A percentile compares a stretch with the other conserved stretches of the same genome.
These are phyloP conservation scores for Polygonum maritimum DNA, from an alignment of 148 eudicot genomes.

Conservation along the genomic window DNA sequence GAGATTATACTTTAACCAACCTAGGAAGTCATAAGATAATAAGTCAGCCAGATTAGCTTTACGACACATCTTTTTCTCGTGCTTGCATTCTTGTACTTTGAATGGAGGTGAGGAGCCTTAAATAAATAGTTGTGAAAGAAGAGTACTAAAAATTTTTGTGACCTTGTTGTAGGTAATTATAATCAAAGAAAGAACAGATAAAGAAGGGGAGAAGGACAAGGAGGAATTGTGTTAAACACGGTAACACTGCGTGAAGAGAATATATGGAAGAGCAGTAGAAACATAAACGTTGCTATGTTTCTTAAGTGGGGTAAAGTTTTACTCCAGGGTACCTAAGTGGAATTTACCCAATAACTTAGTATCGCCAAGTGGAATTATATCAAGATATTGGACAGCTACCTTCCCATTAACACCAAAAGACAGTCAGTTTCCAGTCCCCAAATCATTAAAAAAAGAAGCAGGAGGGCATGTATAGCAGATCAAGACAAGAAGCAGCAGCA, in stretches of 20 bases:
- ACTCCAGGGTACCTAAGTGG: not conserved
- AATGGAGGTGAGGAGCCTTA: not conserved
- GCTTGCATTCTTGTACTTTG: not conserved
- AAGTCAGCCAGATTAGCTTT: not conserved
- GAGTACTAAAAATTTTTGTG: not conserved
- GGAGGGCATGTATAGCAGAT: not conserved
- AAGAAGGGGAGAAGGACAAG: not conserved
- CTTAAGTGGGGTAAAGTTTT: not conserved
- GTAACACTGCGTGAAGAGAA: not conserved
- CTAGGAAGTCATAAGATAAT: not conserved
- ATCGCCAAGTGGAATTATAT: not conserved
- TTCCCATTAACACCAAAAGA: not conserved
- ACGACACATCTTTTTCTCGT: not conserved
- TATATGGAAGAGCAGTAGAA: not conserved
- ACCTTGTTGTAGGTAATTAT: not conserved
- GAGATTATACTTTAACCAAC: not conserved
- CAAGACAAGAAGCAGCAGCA: not conserved
- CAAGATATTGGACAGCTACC: not conserved
- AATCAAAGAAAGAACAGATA: not conserved
- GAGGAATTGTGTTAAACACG: not conserved
- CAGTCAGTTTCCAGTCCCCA: too few species aligned
- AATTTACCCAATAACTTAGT: not conserved
- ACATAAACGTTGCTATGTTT: not conserved
- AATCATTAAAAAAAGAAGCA: too few species aligned
- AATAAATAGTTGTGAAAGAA: not conserved